These are phyloP conservation scores for Colletotrichum magnum DNA, from an alignment of 2,329 filamentous ascomycete species.

Conservation along the genomic window DNA sequence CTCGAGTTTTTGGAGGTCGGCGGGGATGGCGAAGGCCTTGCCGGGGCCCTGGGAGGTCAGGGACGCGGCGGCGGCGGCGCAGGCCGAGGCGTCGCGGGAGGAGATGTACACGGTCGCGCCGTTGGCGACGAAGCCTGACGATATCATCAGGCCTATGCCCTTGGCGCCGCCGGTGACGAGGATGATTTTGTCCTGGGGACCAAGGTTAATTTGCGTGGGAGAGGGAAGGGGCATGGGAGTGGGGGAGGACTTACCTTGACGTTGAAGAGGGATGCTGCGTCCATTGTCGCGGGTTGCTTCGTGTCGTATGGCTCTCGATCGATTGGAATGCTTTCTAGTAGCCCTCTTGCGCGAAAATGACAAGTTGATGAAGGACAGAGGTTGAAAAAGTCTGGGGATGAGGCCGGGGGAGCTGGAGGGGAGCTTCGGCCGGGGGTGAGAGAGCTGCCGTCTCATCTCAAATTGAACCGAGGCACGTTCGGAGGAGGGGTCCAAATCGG, in stretches of 20 bases:
- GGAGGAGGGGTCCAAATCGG: constrained; percentile 25
- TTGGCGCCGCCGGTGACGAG: constrained; percentile 72
- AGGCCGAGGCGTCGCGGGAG: constrained; percentile 72
- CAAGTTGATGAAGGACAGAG: background rate
- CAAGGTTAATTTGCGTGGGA: constrained; percentile 12
- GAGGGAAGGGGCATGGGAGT: constrained; percentile 12
- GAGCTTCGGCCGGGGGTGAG: constrained; percentile 16
- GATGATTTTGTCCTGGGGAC: constrained; percentile 67
- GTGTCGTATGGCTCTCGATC: background rate
- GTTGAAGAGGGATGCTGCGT: constrained; percentile 67
- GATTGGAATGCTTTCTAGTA: background rate
- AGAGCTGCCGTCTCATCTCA: constrained; percentile 11
- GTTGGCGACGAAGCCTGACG: constrained; percentile 74
- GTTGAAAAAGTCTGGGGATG: background rate
- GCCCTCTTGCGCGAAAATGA: no score
- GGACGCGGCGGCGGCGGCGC: constrained; percentile 68
- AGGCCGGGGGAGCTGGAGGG: constrained; percentile 13
- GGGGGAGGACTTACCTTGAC: constrained; percentile 64
- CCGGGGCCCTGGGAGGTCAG: constrained; percentile 68
- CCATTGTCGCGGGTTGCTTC: constrained; percentile 59
- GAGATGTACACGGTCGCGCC: constrained; percentile 77
- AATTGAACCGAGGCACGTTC: constrained; percentile 33
- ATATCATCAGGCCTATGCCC: constrained; percentile 78
- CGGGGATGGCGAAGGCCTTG: constrained; percentile 69
- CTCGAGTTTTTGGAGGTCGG: constrained; percentile 73